These are phyloP conservation scores for Lichenothelia convexa DNA, from an alignment of 495 filamentous ascomycete species.

Conservation along the genomic window DNA sequence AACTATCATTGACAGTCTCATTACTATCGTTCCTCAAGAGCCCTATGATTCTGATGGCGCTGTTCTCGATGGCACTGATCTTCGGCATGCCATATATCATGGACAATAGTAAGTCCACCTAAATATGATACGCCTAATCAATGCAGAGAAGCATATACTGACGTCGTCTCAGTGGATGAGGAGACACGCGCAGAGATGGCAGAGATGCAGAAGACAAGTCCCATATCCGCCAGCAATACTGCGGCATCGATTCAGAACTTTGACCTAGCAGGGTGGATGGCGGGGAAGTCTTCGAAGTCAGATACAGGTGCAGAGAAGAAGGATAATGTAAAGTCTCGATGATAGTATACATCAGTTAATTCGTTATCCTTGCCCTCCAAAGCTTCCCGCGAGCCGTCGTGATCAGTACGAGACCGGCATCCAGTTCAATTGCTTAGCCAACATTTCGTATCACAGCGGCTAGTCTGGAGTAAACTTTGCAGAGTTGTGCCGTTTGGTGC, in stretches of 20 bases:
- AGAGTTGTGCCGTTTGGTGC: too few species aligned
- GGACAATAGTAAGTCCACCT: constrained; percentile 68
- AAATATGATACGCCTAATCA: too few species aligned
- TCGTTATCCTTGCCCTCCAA: too few species aligned
- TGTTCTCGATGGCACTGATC: constrained; percentile 63
- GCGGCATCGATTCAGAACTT: constrained; percentile 45
- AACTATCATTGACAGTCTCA: constrained; percentile 12
- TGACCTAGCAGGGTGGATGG: constrained; percentile 75
- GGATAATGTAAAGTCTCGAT: too few species aligned
- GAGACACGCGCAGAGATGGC: constrained; percentile 87
- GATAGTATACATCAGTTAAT: too few species aligned
- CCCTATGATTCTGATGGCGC: constrained; percentile 83
- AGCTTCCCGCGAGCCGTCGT: too few species aligned
- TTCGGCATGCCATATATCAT: constrained; percentile 85
- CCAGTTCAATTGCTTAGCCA: too few species aligned
- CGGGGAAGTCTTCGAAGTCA: constrained; percentile 24
- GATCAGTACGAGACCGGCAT: too few species aligned
- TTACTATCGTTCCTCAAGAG: constrained; percentile 64
- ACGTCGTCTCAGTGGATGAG: constrained; percentile 56
- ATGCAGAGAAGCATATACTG: too few species aligned
- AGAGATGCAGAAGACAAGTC: constrained; percentile 61
- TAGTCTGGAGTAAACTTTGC: too few species aligned
- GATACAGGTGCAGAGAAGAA: neutral
- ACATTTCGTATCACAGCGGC: too few species aligned
- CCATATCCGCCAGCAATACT: constrained; percentile 31